These are phyloP conservation scores for Magnusiomyces suaveolens DNA, from an alignment of 1,139 yeast species.

Conservation along the genomic window DNA sequence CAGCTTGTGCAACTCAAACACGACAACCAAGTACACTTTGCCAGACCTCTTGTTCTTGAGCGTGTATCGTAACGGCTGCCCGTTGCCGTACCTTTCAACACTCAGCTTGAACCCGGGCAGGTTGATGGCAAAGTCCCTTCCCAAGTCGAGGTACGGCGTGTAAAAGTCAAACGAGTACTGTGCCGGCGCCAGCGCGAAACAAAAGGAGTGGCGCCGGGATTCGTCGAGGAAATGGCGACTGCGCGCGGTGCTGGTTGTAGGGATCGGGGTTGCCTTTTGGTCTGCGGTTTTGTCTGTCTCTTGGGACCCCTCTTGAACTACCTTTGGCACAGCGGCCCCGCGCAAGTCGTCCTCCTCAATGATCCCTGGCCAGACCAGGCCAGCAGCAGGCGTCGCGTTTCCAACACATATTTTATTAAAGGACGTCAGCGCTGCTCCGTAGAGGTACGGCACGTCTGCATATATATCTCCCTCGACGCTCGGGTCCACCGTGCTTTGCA, in stretches of 20 bases:
- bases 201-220: constrained; percentile 27
- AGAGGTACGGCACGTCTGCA: constrained; percentile 48
- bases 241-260: constrained; percentile 23
- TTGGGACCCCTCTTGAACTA: background rate
- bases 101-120: constrained; percentile 40
- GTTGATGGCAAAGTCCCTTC: constrained; percentile 33
- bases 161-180: constrained; percentile 37
- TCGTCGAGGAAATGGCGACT: constrained; percentile 29
- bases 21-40: constrained; percentile 24
- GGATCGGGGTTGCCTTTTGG: background rate
- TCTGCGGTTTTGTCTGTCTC: background rate
- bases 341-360: background rate
- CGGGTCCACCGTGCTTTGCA: constrained; percentile 44
- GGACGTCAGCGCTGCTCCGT: constrained; percentile 53
- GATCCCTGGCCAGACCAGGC: background rate
- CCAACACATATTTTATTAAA: constrained; percentile 33
- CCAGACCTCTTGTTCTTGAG: constrained; percentile 20
- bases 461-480: constrained; percentile 57
- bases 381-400: background rate
- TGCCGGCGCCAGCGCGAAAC: constrained; percentile 25
- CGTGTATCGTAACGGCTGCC: constrained; percentile 32
- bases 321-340: background rate
- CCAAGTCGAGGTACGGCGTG: constrained; percentile 38
- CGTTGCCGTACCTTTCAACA: constrained; percentile 36
- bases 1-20: constrained; percentile 15